These are phyloP conservation scores for Penicillium expansum DNA, from an alignment of 2,329 filamentous ascomycete species.

Conservation along the genomic window DNA sequence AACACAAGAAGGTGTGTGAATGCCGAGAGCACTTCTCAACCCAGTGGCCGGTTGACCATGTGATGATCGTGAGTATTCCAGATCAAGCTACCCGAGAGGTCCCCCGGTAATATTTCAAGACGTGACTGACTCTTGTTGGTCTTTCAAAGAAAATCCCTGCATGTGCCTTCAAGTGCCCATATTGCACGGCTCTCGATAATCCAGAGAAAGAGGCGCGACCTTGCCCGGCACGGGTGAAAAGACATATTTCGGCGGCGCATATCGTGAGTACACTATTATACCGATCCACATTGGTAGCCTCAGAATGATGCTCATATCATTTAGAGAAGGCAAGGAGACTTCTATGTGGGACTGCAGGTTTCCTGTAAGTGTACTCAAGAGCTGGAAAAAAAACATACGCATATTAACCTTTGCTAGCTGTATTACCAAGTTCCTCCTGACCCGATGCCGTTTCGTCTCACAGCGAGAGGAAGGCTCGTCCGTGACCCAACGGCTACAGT, in stretches of 20 bases:
- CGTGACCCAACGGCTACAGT: too few relatives aligned
- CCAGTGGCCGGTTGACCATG: slow-evolving; percentile 1
- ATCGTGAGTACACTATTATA: not conserved
- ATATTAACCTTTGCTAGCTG: not conserved
- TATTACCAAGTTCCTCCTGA: not conserved
- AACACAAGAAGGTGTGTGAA: not conserved
- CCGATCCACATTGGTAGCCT: not conserved
- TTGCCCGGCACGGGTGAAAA: not conserved
- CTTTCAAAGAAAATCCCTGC: not conserved
- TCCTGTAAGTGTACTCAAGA: not conserved
- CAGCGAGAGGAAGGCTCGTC: not conserved
- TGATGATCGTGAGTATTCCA: not conserved
- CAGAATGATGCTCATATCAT: not conserved
- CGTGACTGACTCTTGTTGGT: not conserved
- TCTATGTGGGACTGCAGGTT: not conserved
- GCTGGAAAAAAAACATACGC: not conserved
- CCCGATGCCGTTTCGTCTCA: not conserved
- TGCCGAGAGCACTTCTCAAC: not conserved
- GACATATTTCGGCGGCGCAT: not conserved
- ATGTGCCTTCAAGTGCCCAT: not conserved
- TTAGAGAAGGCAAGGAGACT: not conserved
- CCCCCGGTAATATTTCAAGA: not conserved
- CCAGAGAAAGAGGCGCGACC: not conserved
- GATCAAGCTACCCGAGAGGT: not conserved
- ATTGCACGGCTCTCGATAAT: not conserved